Evolutionary conservation across 345 rosid genomes (phyloP).

Genomic region (Eucalyptus erythrocorys): DNA sequence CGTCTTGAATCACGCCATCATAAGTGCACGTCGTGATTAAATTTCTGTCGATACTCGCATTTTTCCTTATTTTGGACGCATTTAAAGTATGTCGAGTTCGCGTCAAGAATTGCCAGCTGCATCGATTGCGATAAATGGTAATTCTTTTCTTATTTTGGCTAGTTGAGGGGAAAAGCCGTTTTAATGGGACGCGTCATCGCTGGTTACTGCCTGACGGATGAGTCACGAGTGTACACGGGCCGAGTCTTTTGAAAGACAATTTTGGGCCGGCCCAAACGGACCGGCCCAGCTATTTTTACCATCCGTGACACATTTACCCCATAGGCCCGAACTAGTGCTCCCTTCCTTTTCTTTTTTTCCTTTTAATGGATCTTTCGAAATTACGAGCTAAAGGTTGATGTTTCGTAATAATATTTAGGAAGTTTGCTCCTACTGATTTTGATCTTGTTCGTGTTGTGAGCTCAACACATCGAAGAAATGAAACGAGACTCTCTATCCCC

Average conservation of each 20-base stretch:
- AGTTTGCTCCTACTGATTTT: not conserved
- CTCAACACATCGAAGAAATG: not conserved
- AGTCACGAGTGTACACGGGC: not conserved
- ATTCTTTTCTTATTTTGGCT: not conserved
- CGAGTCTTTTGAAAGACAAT: not conserved
- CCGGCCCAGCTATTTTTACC: not conserved
- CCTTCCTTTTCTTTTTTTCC: not conserved
- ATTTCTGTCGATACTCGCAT: not conserved
- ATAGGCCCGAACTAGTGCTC: not conserved
- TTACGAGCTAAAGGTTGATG: not conserved
- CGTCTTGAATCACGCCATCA: not conserved
- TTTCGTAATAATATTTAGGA: not conserved
- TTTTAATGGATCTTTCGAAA: fast-evolving
- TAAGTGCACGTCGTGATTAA: not conserved
- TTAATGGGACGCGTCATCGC: not conserved
- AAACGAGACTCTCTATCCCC: not conserved
- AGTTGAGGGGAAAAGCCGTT: not conserved
- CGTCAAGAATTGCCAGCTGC: too few species aligned
- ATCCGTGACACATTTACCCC: too few species aligned
- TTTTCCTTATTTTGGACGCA: not conserved
- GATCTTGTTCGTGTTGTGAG: not conserved
- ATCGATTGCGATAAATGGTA: too few species aligned
- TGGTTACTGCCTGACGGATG: fast-evolving
- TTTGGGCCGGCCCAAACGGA: fast-evolving
- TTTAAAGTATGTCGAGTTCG: too few species aligned